Conservation (phyloP, 2,329 filamentous ascomycete species). For the Colletotrichum graminicola region DNA sequence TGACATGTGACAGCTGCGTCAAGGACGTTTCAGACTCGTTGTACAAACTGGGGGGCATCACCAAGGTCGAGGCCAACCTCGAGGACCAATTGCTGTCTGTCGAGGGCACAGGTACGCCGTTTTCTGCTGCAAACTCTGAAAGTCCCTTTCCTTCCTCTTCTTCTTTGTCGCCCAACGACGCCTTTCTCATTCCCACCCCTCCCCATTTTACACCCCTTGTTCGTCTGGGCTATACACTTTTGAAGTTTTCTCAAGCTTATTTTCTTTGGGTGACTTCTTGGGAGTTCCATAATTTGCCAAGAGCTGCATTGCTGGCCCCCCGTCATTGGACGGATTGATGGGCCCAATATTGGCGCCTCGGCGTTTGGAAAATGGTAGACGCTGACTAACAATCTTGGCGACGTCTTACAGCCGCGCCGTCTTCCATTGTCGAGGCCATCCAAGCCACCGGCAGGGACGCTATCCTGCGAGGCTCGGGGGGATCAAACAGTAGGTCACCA, state of each 20-base stretch:
- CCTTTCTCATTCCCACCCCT: conserved; percentile 1
- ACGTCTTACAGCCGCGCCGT: conserved; percentile 76
- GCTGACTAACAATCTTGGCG: conserved; percentile 35
- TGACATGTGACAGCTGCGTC: conserved; percentile 91
- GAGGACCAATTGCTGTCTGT: conserved; percentile 86
- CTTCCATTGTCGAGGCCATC: conserved; percentile 88
- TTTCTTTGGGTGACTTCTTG: conserved; percentile 4
- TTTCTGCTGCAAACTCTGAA: conserved; percentile 38
- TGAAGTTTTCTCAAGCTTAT: conserved; percentile 18
- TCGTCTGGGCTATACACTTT: conserved; percentile 12
- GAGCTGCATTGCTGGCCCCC: conserved; percentile 6
- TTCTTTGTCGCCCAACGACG: background rate
- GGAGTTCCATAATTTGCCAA: background rate
- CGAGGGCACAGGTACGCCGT: conserved; percentile 78
- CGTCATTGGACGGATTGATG: background rate
- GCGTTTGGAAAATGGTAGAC: conserved; percentile 8
- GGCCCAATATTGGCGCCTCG: conserved; percentile 26
- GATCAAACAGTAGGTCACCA: conserved; percentile 79
- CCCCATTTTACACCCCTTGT: background rate
- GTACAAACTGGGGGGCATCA: conserved; percentile 81
- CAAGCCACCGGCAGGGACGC: conserved; percentile 93
- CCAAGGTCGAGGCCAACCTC: conserved; percentile 84
- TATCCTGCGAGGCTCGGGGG: conserved; percentile 90
- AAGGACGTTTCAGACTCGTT: conserved; percentile 86
- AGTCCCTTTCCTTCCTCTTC: background rate